Evolutionary conservation across 257 asterid genomes (phyloP).

Genomic region (Fraxinus quadrangulata): DNA sequence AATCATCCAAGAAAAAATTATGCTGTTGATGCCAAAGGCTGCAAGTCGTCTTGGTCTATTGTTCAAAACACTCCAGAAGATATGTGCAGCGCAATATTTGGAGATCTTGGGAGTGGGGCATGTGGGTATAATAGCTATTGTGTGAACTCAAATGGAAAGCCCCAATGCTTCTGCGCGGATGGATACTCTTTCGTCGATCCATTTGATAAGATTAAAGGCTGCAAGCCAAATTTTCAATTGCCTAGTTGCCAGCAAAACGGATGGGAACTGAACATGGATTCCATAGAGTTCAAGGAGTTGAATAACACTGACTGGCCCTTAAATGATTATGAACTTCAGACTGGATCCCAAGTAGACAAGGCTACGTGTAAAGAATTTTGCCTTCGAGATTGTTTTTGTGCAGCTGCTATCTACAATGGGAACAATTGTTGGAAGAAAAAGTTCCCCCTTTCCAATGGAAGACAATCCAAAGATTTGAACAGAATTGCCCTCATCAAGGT

Average conservation of each 20-base stretch:
- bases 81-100: conserved; percentile 20
- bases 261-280: conserved; percentile 12
- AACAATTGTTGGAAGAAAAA: too few species aligned
- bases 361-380: too few species aligned
- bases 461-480: too few species aligned
- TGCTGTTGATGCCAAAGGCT: conserved; percentile 6
- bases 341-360: too few species aligned
- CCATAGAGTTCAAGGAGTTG: conserved; percentile 14
- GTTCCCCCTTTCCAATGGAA: too few species aligned
- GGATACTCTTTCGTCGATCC: conserved; percentile 31
- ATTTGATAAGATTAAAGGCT: conserved; percentile 18
- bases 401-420: too few species aligned
- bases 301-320: conserved; percentile 11
- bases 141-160: conserved; percentile 30
- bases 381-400: too few species aligned
- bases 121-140: conserved; percentile 55
- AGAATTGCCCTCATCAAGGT: too few species aligned
- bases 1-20: conserved; percentile 27
- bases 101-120: conserved; percentile 40
- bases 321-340: too few species aligned
- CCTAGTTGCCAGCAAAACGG: conserved; percentile 15
- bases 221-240: conserved; percentile 16
- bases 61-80: conserved; percentile 28
- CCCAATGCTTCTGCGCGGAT: conserved; percentile 37
- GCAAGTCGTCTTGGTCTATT: conserved; percentile 29